Base-by-base conservation (phyloP, 2,329 filamentous ascomycete genomes). In the Exophiala oligosperma region DNA sequence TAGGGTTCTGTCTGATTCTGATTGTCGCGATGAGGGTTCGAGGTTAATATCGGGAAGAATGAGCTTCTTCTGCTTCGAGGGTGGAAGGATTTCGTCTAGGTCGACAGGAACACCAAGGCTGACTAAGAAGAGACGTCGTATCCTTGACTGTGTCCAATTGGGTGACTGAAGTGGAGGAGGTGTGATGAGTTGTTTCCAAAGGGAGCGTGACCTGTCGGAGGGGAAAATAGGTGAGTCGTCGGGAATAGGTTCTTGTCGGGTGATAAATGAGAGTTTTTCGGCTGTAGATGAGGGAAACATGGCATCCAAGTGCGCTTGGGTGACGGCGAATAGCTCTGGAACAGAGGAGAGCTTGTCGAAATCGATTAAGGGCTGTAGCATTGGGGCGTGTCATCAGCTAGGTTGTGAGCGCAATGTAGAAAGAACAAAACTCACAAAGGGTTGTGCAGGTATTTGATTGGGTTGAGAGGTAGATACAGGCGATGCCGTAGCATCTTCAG, bases 51-150 rank as follows among this genome's bases (percentile, higher is more conserved):
- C 96, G 0, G 94, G 94, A 1, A 99, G 82, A 3, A 99, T 84
- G 17, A 99, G 86, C 72, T 97, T 97, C 82, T 97, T 97, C 73
- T 99, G 94, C 74, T 97, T 97, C 11, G 91, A 96, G 0, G 93
- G 92, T 0, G 94, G 94, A 6, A 99, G 84, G 55, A 99, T 97
- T 77, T 99, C 94, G 74, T 99, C 94, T 0, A 99, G 82, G 69
- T 99, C 94, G 46, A 99, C 91, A 1, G 94, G 94, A 0, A 99
- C 94, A 17, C 94, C 94, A 0, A 99, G 84, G 1, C 92, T 97
- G 54, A 99, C 92, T 43, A 99, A 85, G 72, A 99, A 99, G 26
- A 99, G 84, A 28, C 94, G 90, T 53, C 94, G 87, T 67, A 96
- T 99, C 52, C 92, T 90, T 52, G 92, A 96, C 64, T 94, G 91